phyloP scores from a whole-genome alignment of 1,139 yeast species.

The Geotrichum reessii region DNA sequence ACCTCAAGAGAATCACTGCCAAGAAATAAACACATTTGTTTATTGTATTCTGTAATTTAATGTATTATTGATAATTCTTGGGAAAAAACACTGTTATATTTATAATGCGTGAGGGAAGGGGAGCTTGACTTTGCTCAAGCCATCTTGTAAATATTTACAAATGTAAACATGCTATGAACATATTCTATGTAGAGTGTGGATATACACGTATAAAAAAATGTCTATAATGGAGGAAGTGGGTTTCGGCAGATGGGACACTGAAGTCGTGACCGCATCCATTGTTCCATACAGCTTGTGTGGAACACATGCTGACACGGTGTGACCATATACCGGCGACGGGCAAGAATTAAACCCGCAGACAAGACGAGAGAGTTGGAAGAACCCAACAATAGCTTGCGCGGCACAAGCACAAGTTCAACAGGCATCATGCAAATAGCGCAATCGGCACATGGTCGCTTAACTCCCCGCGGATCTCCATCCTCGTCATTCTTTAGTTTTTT shows the following conservation, averaged over 20 bases:
- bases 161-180: too few relatives aligned
- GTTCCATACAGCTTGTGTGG: conserved; percentile 79
- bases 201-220: not conserved
- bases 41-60: conserved; percentile 1
- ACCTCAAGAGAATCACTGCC: conserved; percentile 98
- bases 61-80: not conserved
- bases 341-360: conserved; percentile 34
- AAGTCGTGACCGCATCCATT: conserved; percentile 87
- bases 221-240: conserved; percentile 61
- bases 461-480: not conserved
- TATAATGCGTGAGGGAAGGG: too few relatives aligned
- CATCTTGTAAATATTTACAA: too few relatives aligned
- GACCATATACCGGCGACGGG: conserved; percentile 58
- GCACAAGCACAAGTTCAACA: conserved; percentile 54
- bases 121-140: too few relatives aligned
- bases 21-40: conserved; percentile 64
- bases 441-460: conserved; percentile 38
- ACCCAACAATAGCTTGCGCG: conserved; percentile 21
- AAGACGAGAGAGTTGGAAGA: conserved; percentile 31
- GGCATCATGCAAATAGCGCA: conserved; percentile 90
- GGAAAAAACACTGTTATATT: not conserved
- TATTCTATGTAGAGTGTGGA: not conserved
- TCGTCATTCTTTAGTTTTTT: not conserved
- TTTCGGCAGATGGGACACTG: conserved; percentile 93
- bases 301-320: conserved; percentile 90